Evolutionary conservation across 352 stramenopile species (phyloP), one percentile per base, ranked within the genome.

Genomic region (Albugo candida): DNA sequence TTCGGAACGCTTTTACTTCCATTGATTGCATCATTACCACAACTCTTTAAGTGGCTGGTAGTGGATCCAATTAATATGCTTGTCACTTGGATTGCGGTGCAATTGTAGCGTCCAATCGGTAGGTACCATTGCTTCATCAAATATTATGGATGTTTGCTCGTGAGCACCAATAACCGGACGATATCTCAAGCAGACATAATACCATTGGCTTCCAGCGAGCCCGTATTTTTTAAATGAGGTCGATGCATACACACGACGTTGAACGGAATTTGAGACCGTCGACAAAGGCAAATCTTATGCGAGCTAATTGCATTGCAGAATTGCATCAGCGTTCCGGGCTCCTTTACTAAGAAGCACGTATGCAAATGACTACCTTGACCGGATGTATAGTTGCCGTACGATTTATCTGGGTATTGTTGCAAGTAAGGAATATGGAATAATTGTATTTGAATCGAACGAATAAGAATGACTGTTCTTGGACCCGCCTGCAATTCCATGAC

Each of bases 341-440:
- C 38, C 45, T 40, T 83, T 63, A 31, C 24, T 31, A 31, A 31
- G 24, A 31, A 31, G 3, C 24, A 31, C 3, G 38, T 77, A 60
- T 0, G 60, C 45, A 20, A 59, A 64, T 71, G 70, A 86, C 20
- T 8, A 3, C 3, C 57, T 71, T 17, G 39, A 38, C 3, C 70
- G 65, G 43, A 83, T 67, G 8, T 42, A 45, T 27, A 75, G 63
- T 16, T 64, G 55, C 1, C 56, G 41, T 63, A 86, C 3, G 69
- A 56, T 34, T 83, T 68, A 41, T 83, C 62, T 3, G 70, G 68
- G 49, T 86, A 86, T 4, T 51, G 48, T 87, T 70, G 0, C 70
- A 82, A 58, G 83, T 80, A 54, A 87, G 67, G 45, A 87, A 68
- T 11, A 70, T 70, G 46, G 83, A 87, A 42, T 87, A 12, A 84